Conservation (phyloP, 768 basidiomycete genomes). For the Harrya chromipes region DNA sequence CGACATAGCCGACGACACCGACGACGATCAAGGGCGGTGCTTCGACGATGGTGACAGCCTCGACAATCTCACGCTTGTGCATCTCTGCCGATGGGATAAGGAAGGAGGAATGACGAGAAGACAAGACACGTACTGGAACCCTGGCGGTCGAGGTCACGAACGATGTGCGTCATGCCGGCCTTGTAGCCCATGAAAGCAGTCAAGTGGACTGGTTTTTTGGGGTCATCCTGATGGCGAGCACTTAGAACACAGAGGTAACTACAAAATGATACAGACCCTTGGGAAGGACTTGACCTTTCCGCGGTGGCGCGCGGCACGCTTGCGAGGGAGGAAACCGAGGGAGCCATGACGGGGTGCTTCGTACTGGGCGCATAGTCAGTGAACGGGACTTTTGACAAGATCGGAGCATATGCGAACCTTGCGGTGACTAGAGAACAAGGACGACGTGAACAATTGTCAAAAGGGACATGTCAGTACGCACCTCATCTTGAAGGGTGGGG, state of each 20-base stretch:
- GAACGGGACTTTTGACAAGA: not conserved
- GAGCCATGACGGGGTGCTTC: conserved; percentile 99
- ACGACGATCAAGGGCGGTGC: conserved; percentile 96
- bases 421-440: conserved; percentile 62
- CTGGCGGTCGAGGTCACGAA: conserved; percentile 98
- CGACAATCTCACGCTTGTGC: conserved; percentile 99
- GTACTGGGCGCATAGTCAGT: conserved; percentile 54
- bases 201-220: conserved; percentile 98
- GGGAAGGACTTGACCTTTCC: conserved; percentile 99
- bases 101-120: not conserved
- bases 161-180: conserved; percentile 99
- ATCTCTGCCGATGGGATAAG: conserved; percentile 64
- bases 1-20: conserved; percentile 98
- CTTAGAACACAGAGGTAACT: conserved; percentile 6
- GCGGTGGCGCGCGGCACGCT: conserved; percentile 94
- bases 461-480: conserved; percentile 29
- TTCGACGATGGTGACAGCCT: conserved; percentile 94
- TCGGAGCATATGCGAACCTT: conserved; percentile 53
- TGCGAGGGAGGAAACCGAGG: conserved; percentile 94
- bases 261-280: conserved; percentile 54
- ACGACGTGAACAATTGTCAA: not conserved
- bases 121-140: conserved; percentile 81
- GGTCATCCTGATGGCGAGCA: conserved; percentile 74
- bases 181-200: conserved; percentile 99
- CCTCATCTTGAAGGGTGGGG: conserved; percentile 56